phyloP scores from a whole-genome alignment of 805 yeast species.

The Ogataea philodendri region DNA sequence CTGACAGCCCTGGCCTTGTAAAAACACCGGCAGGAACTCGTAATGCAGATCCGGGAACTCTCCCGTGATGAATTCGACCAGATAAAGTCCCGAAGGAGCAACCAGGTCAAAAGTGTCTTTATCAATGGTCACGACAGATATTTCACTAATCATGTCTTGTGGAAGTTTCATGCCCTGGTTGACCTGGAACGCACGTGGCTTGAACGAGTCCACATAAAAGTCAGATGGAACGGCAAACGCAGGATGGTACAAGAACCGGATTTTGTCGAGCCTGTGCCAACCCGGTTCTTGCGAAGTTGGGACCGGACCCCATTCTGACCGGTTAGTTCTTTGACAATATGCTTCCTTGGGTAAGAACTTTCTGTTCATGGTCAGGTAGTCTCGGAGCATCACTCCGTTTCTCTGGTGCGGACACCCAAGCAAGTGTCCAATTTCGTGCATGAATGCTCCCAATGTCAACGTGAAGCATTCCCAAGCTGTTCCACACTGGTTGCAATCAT shows the following conservation, averaged over 20 bases:
- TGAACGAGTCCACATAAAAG: constrained; percentile 40
- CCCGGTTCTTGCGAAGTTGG: constrained; percentile 66
- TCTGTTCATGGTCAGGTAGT: constrained; percentile 76
- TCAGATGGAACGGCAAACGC: constrained; percentile 73
- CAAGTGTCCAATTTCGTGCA: constrained; percentile 93
- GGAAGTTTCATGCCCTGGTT: constrained; percentile 34
- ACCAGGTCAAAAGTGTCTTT: constrained; percentile 44
- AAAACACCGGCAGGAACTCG: constrained; percentile 56
- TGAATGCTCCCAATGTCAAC: constrained; percentile 85
- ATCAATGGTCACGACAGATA: constrained; percentile 47
- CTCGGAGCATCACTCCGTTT: constrained; percentile 86
- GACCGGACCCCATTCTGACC: constrained; percentile 48
- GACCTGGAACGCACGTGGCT: constrained; percentile 30
- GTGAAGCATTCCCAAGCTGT: constrained; percentile 88
- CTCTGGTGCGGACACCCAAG: constrained; percentile 92
- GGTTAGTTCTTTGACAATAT: constrained; percentile 50
- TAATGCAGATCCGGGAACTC: constrained; percentile 57
- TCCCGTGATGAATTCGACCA: constrained; percentile 67
- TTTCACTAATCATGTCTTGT: constrained; percentile 37
- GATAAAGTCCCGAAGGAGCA: constrained; percentile 66
- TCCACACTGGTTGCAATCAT: constrained; percentile 82
- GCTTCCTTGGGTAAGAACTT: constrained; percentile 74
- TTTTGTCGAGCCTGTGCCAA: constrained; percentile 81
- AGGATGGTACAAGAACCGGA: constrained; percentile 79
- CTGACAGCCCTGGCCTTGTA: constrained; percentile 53